phyloP scores from a whole-genome alignment of 2,329 filamentous ascomycete genomes.

The Aquanectria penicillioides region DNA sequence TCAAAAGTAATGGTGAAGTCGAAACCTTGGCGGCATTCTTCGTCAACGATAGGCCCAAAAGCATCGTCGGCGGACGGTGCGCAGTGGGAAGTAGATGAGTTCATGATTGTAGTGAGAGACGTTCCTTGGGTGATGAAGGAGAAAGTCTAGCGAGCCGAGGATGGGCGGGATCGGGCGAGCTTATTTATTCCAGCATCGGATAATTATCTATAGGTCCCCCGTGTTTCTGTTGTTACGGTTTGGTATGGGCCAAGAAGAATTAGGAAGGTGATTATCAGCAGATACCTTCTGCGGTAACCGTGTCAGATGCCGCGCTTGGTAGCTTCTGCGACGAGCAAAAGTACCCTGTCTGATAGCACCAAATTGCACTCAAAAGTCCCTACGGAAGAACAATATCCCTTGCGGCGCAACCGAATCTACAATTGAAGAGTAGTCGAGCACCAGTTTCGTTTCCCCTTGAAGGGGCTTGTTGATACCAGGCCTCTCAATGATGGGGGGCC shows the following conservation, averaged over 20 bases:
- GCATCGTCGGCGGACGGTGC: conserved; percentile 35
- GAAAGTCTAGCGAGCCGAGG: background rate
- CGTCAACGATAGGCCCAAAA: conserved; percentile 38
- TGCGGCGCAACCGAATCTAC: too few species aligned
- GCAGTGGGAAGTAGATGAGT: conserved; percentile 33
- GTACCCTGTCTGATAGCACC: too few species aligned
- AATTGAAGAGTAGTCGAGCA: too few species aligned
- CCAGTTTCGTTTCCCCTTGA: too few species aligned
- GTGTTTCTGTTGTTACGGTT: conserved; percentile 12
- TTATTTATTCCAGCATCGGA: background rate
- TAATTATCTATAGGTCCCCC: background rate
- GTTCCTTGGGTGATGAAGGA: background rate
- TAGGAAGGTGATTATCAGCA: conserved; percentile 30
- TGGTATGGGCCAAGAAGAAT: conserved; percentile 4
- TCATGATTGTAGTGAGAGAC: conserved; percentile 30
- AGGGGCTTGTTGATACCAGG: too few species aligned
- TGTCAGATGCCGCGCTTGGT: too few species aligned
- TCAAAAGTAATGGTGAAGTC: conserved; percentile 63
- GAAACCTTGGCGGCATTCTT: conserved; percentile 52
- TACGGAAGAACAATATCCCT: too few species aligned
- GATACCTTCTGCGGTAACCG: too few species aligned
- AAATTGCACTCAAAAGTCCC: too few species aligned
- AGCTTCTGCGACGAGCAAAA: too few species aligned
- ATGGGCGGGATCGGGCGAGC: background rate
- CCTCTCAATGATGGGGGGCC: too few species aligned